phyloP scores from a whole-genome alignment of 2,329 filamentous ascomycete species.

The Paramyrothecium sp. region DNA sequence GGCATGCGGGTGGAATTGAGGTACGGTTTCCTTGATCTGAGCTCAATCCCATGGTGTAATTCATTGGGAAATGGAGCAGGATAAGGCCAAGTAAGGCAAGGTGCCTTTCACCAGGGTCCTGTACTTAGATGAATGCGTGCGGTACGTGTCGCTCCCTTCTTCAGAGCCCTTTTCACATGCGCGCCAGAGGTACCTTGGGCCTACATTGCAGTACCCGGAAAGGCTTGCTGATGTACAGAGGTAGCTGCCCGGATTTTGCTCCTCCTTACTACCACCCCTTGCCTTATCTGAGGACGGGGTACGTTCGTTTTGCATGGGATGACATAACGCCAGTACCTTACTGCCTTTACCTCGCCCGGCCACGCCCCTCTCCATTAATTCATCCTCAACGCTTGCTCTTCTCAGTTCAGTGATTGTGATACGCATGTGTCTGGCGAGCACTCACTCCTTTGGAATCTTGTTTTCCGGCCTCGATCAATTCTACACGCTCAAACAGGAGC shows the following conservation, averaged over 20 bases:
- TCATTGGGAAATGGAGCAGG: too few species aligned
- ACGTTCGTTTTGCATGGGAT: background rate
- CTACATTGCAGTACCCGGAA: background rate
- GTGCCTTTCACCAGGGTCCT: too few species aligned
- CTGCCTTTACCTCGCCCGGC: background rate
- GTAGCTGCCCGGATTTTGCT: background rate
- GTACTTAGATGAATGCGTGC: too few species aligned
- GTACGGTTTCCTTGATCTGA: background rate
- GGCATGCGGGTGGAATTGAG: background rate
- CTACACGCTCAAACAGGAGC: background rate
- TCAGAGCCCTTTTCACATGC: background rate
- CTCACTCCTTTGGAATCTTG: background rate
- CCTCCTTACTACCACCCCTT: background rate
- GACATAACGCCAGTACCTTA: background rate
- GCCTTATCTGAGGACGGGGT: background rate
- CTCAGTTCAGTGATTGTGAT: background rate
- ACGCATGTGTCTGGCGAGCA: background rate
- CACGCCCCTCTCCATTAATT: background rate
- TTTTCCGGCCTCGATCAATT: background rate
- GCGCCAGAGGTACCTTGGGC: background rate
- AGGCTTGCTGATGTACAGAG: background rate
- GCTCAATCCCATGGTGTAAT: background rate
- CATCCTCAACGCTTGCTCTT: background rate
- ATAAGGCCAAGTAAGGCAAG: too few species aligned
- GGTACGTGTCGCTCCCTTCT: background rate